phyloP scores from a whole-genome alignment of 2,329 filamentous ascomycete genomes.

The Ascochyta clinopodiicola region DNA sequence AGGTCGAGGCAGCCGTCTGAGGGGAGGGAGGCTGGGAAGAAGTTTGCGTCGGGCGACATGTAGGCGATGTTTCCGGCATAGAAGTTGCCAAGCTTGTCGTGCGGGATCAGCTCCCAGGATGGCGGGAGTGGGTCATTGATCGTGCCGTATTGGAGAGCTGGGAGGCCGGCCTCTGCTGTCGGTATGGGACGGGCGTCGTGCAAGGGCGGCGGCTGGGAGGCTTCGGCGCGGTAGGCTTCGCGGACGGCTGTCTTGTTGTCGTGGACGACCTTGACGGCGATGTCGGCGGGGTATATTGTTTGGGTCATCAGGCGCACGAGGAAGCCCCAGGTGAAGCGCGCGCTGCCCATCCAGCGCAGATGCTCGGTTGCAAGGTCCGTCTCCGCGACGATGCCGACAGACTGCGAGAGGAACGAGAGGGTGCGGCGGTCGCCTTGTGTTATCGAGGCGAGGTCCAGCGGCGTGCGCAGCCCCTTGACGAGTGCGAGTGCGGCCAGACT shows the following conservation, averaged over 20 bases:
- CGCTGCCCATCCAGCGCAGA: conserved; percentile 88
- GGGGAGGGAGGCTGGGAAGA: conserved; percentile 83
- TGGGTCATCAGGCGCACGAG: conserved; percentile 77
- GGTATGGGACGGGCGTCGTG: conserved; percentile 35
- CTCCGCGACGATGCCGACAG: conserved; percentile 88
- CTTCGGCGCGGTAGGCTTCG: conserved; percentile 67
- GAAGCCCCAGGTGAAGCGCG: conserved; percentile 85
- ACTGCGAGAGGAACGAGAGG: conserved; percentile 89
- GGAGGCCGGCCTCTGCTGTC: conserved; percentile 58
- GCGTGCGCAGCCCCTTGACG: conserved; percentile 84
- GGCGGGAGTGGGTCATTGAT: conserved; percentile 76
- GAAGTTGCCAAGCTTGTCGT: conserved; percentile 86
- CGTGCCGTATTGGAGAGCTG: conserved; percentile 78
- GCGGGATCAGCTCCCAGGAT: conserved; percentile 76
- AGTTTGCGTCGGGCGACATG: conserved; percentile 85
- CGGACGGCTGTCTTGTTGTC: conserved; percentile 76
- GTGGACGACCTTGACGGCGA: conserved; percentile 83
- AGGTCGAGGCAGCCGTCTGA: conserved; percentile 88
- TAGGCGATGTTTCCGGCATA: conserved; percentile 95
- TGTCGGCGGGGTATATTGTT: conserved; percentile 84
- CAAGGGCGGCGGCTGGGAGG: conserved; percentile 29
- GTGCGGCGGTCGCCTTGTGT: conserved; percentile 78
- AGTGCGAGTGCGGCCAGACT: conserved; percentile 81
- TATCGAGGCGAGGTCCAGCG: conserved; percentile 84
- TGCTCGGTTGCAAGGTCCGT: conserved; percentile 88